Base-by-base conservation (phyloP, 371 early-diverging fungal species). In the Lichtheimia hyalospora region DNA sequence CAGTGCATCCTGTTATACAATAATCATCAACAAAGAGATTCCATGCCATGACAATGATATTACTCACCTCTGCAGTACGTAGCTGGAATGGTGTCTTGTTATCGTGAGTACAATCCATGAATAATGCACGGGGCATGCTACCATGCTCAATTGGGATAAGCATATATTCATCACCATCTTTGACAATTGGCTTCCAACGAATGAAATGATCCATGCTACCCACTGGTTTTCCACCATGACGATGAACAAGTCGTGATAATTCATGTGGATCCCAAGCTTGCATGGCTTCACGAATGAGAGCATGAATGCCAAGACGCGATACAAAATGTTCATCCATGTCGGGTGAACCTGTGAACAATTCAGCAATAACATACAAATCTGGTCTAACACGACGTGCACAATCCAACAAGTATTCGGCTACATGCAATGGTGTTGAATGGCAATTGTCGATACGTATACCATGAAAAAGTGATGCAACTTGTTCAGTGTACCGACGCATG, bases 91-190 rank as follows among this genome's bases (percentile, higher is more conserved):
- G 97, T 0, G 94, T 92, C 72, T 96, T 94, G 70, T 98, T 98
- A 75, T 98, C 99, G 66, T 98, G 99, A 7, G 99, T 97, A 79
- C 96, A 96, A 67, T 98, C 99, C 91, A 97, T 96, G 69, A 97
- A 96, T 13, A 98, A 81, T 0, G 96, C 96, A 63, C 97, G 96
- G 6, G 98, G 96, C 60, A 54, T 61, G 49, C 73, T 74, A 7
- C 75, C 80, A 53, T 69, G 60, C 15, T 64, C 57, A 2, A 80
- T 28, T n/a, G 80, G 80, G 4, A 80, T 74, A 21, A 52, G 49
- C 25, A 67, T 60, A 8, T 66, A 63, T 24, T 64, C 43, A 3
- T 43, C 28, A 1, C 84, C 67, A 16, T 72, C 74, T 15, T 71
- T 65, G 39, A 71, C 54, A 1, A 74, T 74, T 0, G 60, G 62